Evolutionary conservation across 805 yeast genomes (phyloP), one percentile per base, ranked within the genome.

Genomic region (Teunomyces kruisii): DNA sequence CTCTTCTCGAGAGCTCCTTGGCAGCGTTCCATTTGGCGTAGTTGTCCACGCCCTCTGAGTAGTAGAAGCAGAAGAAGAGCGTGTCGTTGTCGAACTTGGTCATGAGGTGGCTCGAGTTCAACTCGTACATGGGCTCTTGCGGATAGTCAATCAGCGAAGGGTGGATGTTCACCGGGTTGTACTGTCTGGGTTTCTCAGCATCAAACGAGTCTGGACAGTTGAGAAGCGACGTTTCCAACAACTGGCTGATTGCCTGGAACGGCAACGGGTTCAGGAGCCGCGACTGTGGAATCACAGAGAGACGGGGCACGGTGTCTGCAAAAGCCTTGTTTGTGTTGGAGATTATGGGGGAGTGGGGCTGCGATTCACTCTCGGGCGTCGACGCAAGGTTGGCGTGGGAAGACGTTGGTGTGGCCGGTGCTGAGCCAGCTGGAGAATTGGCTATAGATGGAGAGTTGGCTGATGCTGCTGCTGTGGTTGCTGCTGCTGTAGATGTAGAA

Each of bases 121-220:
- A 70, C 59, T 81, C 87, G 46, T 81, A 80, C 65, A 83, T 74
- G 27, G 91, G 91, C 49, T 86, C 94, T 59, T 83, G 88, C 2
- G 99, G 99, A 67, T 88, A 94, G 65, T 84, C 88, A 16, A 86
- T 79, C 31, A 94, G 88, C 6, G 96, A 88, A 22, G 97, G 96
- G 59, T 86, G 95, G 43, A 95, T 95, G 53, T 83, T 81, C 16
- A 79, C 76, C 6, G 97, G 92, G 40, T 78, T 79, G 61, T 89
- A 83, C 61, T 79, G 77, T 49, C 84, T 79, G 13, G 97, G 96
- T 54, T 74, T 79, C 57, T 92, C 97, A 2, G 96, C 84, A 61
- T 92, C 96, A 47, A 83, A 78, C 0, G 98, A 88, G 66, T 94
- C 98, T 0, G 99, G 98, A 62, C 97, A 89, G 57, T 87, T 86